Percentiles rank a stretch among this genome's conserved stretches.
These are phyloP conservation scores for Cystoisospora suis DNA, from an alignment of 169 alveolate species.

Conservation along the genomic window DNA sequence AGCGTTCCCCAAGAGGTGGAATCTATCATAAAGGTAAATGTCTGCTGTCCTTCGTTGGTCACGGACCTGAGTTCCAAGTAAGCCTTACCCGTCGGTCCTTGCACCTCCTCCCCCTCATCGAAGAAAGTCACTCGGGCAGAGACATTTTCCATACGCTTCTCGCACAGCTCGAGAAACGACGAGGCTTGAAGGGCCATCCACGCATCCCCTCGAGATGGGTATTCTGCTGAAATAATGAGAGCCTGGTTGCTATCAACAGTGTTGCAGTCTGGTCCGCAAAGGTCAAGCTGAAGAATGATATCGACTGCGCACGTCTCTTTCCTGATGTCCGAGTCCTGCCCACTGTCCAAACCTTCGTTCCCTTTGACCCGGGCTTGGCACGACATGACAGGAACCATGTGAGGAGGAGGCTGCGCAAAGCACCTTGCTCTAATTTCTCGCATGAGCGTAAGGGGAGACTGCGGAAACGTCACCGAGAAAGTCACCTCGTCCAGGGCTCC, in stretches of 20 bases:
- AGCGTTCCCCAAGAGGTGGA: no score
- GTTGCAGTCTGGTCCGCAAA: no score
- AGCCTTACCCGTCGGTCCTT: background rate
- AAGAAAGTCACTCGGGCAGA: background rate
- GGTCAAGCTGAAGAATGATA: background rate
- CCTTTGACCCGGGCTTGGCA: background rate
- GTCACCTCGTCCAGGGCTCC: no score
- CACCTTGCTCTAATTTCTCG: no score
- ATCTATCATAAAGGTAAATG: background rate
- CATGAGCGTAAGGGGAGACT: no score
- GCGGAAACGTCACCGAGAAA: no score
- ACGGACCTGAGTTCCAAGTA: background rate
- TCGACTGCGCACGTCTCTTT: background rate
- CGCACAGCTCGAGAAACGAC: background rate
- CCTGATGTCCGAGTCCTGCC: background rate
- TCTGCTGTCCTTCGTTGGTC: background rate
- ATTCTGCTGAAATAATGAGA: no score
- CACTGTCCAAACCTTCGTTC: background rate
- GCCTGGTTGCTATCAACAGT: no score
- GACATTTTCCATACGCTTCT: background rate
- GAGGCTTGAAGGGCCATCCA: background rate
- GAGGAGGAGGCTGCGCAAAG: background rate
- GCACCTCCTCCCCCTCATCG: background rate
- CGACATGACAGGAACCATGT: background rate
- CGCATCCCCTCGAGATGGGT: background rate